These are phyloP conservation scores for Candida parachauliodes DNA, from an alignment of 805 yeast genomes.

Conservation along the genomic window DNA sequence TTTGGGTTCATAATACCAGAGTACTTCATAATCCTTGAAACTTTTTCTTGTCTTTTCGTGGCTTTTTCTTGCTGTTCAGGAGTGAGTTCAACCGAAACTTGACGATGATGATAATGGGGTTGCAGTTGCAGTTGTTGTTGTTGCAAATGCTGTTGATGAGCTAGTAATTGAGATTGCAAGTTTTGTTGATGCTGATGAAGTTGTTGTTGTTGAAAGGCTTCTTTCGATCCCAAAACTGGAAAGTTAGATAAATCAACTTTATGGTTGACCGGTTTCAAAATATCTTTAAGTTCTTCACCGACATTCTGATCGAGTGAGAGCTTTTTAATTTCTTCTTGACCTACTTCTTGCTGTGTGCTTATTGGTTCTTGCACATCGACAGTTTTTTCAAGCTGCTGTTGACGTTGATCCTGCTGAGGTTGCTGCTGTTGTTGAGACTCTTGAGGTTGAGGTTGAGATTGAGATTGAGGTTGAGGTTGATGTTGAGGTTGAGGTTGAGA, in stretches of 20 bases:
- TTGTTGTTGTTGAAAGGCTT: slow-evolving; percentile 15
- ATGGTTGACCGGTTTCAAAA: slow-evolving; percentile 1
- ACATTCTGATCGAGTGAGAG: too few relatives aligned
- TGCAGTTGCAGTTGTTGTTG: slow-evolving; percentile 17
- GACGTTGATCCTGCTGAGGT: too few relatives aligned
- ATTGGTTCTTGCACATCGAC: slow-evolving; percentile 2
- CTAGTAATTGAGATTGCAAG: slow-evolving; percentile 17
- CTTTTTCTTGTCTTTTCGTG: slow-evolving; percentile 69
- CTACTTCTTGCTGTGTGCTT: slow-evolving; percentile 1
- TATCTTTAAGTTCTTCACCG: too few relatives aligned
- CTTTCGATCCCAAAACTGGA: slow-evolving; percentile 53
- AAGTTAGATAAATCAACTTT: slow-evolving; percentile 43
- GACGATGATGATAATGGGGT: slow-evolving; percentile 23
- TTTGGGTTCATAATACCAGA: slow-evolving; percentile 96
- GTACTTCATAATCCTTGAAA: slow-evolving; percentile 68
- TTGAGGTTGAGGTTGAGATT: slow-evolving; percentile 10
- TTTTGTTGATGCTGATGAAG: slow-evolving; percentile 19
- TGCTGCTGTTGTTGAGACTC: slow-evolving; percentile 1
- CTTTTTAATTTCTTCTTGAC: slow-evolving; percentile 1
- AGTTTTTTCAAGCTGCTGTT: too few relatives aligned
- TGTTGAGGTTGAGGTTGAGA: slow-evolving; percentile 12
- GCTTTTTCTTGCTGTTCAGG: slow-evolving; percentile 72
- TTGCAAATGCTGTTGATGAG: slow-evolving; percentile 13
- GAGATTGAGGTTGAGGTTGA: slow-evolving; percentile 11
- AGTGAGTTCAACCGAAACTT: slow-evolving; percentile 39